phyloP scores from a whole-genome alignment of 1,284 basidiomycete genomes.

The Tetrapyrgos nigripes region DNA sequence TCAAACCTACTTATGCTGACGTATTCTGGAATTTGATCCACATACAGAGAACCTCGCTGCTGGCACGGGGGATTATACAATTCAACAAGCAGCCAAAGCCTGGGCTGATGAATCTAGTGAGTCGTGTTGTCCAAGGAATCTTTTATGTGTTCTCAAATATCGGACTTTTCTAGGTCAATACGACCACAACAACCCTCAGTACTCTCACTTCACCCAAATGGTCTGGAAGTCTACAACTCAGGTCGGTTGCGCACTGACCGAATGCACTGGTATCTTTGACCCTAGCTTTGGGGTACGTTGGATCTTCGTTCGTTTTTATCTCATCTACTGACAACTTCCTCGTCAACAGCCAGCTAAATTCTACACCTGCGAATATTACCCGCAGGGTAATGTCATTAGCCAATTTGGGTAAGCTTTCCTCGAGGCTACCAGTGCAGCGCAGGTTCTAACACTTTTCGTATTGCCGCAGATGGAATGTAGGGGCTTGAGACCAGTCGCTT shows the following conservation, averaged over 20 bases:
- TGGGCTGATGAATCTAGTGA: conserved; percentile 52
- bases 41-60: conserved; percentile 55
- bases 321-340: background rate
- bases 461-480: too few species aligned
- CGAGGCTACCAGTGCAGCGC: background rate
- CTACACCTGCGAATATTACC: conserved; percentile 57
- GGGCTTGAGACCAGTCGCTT: too few species aligned
- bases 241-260: conserved; percentile 50
- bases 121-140: conserved; percentile 9
- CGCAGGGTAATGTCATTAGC: conserved; percentile 56
- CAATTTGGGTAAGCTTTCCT: conserved; percentile 42
- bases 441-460: too few species aligned
- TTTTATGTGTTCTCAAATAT: background rate
- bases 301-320: conserved; percentile 34
- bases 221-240: conserved; percentile 57
- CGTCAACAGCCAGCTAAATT: conserved; percentile 41
- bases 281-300: background rate
- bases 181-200: conserved; percentile 44
- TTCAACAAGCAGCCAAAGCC: conserved; percentile 41
- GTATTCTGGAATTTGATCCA: background rate
- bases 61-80: conserved; percentile 48
- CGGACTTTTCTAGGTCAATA: conserved; percentile 39
- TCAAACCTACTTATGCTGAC: background rate
- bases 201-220: conserved; percentile 56
- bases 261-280: conserved; percentile 47